Percentiles rank a stretch among this genome's conserved stretches.
These are phyloP conservation scores for Serpula lacrymans DNA, from an alignment of 768 basidiomycete genomes.

Conservation along the genomic window DNA sequence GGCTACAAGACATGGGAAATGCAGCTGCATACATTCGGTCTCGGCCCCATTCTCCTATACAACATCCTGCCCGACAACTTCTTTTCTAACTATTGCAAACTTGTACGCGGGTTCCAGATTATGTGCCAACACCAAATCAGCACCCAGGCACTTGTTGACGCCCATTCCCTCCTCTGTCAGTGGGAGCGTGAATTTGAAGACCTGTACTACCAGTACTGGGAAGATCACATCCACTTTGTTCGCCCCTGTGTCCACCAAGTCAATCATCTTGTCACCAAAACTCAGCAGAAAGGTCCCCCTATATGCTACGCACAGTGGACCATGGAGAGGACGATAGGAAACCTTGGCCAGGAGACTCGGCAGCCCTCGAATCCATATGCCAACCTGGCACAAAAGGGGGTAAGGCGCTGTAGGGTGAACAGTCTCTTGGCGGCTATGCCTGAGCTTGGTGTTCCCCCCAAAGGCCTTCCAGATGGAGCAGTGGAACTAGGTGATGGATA, in stretches of 20 bases:
- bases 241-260: constrained; percentile 24
- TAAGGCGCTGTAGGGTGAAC: constrained; percentile 17
- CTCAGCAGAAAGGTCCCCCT: constrained; percentile 15
- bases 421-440: constrained; percentile 11
- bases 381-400: constrained; percentile 23
- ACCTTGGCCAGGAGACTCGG: constrained; percentile 21
- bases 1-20: constrained; percentile 39
- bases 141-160: constrained; percentile 10
- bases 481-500: constrained; percentile 19
- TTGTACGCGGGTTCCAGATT: constrained; percentile 18
- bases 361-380: constrained; percentile 20
- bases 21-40: constrained; percentile 21
- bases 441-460: constrained; percentile 3
- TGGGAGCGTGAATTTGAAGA: constrained; percentile 28
- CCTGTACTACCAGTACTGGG: constrained; percentile 20
- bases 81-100: constrained; percentile 21
- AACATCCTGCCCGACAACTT: constrained; percentile 15
- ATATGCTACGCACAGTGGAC: constrained; percentile 26
- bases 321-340: constrained; percentile 26
- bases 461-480: constrained; percentile 5
- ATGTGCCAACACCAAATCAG: constrained; percentile 16
- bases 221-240: constrained; percentile 27
- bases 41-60: constrained; percentile 28
- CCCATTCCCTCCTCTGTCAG: constrained; percentile 10
- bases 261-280: constrained; percentile 23